phyloP scores from a whole-genome alignment of 2,329 filamentous ascomycete species.

The Penicillium corylophilum region DNA sequence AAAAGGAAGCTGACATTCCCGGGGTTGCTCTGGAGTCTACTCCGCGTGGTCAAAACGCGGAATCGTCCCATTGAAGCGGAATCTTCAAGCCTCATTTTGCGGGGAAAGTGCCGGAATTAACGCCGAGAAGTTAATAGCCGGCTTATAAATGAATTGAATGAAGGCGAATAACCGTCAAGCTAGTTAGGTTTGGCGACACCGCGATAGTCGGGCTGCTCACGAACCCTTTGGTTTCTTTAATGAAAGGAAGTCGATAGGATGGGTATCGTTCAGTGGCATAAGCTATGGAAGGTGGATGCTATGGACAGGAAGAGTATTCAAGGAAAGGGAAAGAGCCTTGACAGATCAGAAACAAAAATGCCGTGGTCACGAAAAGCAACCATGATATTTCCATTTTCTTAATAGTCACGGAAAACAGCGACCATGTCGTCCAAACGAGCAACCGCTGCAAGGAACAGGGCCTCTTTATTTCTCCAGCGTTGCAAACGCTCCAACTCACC shows the following conservation, averaged over 20 bases:
- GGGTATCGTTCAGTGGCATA: background rate
- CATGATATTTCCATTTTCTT: slow-evolving; percentile 26
- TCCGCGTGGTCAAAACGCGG: background rate
- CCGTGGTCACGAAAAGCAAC: background rate
- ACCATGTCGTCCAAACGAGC: slow-evolving; percentile 81
- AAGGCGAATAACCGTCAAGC: background rate
- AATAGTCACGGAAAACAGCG: slow-evolving; percentile 77
- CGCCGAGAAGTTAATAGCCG: too few relatives aligned
- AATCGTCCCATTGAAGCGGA: background rate
- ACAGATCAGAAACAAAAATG: background rate
- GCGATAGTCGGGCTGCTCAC: background rate
- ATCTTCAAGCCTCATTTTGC: background rate
- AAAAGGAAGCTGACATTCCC: background rate
- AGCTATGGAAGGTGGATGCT: background rate
- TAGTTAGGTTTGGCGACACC: background rate
- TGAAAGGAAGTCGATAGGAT: background rate
- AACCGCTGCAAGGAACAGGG: slow-evolving; percentile 75
- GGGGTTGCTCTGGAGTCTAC: background rate
- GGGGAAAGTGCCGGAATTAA: background rate
- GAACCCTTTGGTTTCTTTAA: background rate
- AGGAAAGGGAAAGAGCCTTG: background rate
- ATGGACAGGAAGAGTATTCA: background rate
- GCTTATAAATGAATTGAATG: too few relatives aligned
- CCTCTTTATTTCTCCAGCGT: slow-evolving; percentile 60
- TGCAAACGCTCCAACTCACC: slow-evolving; percentile 70